Conservation (phyloP, 179 eudicot genomes). For the Drosera spatulata region DNA sequence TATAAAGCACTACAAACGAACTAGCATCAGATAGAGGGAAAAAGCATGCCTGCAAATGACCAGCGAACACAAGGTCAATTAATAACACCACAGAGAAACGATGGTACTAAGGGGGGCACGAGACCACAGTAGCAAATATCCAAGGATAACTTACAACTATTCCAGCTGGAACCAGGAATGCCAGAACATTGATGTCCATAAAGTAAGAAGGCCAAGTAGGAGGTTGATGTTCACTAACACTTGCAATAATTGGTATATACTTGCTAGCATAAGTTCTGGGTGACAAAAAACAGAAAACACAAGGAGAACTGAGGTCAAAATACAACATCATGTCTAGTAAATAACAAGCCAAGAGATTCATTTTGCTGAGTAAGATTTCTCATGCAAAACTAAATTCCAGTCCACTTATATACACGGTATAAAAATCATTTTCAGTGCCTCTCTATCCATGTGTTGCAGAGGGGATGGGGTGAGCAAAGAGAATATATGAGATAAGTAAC, state of each 20-base stretch:
- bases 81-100: conserved; percentile 1
- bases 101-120: conserved; percentile 6
- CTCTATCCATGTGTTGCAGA: background rate
- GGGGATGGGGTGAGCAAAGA: background rate
- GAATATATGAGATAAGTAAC: background rate
- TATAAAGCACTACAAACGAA: conserved; percentile 87
- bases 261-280: conserved; percentile 96
- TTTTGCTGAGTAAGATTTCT: too few relatives aligned
- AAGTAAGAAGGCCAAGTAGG: conserved; percentile 99
- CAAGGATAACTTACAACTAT: conserved; percentile 61
- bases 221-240: conserved; percentile 99
- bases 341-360: too few relatives aligned
- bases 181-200: conserved; percentile 97
- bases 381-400: too few relatives aligned
- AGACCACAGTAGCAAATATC: background rate
- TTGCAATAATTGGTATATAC: conserved; percentile 96
- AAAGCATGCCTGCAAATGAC: conserved; percentile 70
- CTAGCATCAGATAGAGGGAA: conserved; percentile 96
- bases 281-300: background rate
- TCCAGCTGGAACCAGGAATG: conserved; percentile 98
- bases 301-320: background rate
- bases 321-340: too few relatives aligned
- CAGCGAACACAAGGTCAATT: background rate
- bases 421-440: too few relatives aligned
- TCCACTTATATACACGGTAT: too few relatives aligned